Base-by-base conservation (phyloP, 2,329 filamentous ascomycete genomes). In the Bipolaris sorokiniana region DNA sequence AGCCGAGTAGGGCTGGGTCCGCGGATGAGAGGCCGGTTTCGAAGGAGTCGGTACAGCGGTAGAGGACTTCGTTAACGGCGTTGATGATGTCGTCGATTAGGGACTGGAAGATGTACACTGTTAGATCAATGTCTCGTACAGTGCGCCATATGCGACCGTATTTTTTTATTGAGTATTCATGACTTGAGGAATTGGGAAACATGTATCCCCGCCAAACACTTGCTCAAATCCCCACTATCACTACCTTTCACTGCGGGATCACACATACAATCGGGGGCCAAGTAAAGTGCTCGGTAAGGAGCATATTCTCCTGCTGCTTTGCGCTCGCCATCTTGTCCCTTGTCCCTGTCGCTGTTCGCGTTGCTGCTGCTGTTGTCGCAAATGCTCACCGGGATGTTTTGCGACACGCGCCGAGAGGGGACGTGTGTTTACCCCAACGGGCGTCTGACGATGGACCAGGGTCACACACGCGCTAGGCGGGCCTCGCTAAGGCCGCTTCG, bases 51-150 rank as follows among this genome's bases (percentile, higher is more conserved):
- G 97, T 88, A 51, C 92, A 93, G 76, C 90, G 90, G 78, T 96
- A 95, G 70, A 95, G 90, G 69, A 97, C 86, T 71, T 94, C 91
- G 81, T 98, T 99, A 77, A 97, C 88, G 53, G 90, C 90, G 82
- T 98, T 97, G 81, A 98, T 97, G 68, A 98, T 93, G 79, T 98
- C 94, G 85, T 99, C 95, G 72, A 99, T 90, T 40, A 99, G 86
- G 59, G 90, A 90, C 93, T 97, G 37, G 4, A 3, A 13, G 3
- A 15, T 11, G 0, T 10, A 28, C 26, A 28, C 26, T 2, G 26
- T 28, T 9, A 28, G 26, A 28, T 28, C 26, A 28, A 10, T 28
- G 9, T 28, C 26, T 28, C 7, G 7, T 28, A 28, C 26, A 5
- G 10, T 11, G 41, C 7, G 13, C 7, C 5, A 13, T 48, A 23